Evolutionary conservation across 495 filamentous ascomycete species (phyloP), one percentile per base, ranked within the genome.

Genomic region (Tetracladium setigerum): DNA sequence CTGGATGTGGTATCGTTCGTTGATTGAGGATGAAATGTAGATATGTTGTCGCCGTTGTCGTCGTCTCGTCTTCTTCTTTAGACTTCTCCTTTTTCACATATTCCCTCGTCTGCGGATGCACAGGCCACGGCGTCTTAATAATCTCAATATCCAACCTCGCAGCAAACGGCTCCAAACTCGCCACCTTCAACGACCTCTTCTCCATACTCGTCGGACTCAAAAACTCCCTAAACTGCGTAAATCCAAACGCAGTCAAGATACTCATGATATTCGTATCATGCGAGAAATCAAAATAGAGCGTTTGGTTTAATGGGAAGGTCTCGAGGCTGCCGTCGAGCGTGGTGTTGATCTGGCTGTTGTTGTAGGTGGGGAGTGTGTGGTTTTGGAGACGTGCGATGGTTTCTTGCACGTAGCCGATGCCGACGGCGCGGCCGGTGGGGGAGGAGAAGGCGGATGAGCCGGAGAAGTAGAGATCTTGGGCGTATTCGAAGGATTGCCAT

Each of bases 211-310:
- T 63, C 5, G 67, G 55, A 10, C 75, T 70, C 5, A 68, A 60
- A 48, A 77, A 71, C 53, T 71, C 71, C 8, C 62, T 59, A 50
- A 78, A 73, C 58, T 74, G 76, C 5, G 66, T 76, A 49, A 82
- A 72, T 13, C 74, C 76, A 39, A 81, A 73, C 0, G 72, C 69
- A 0, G 65, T 72, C 2, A 76, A 57, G 22, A 89, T 76, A 14
- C 71, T 70, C 17, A 79, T 77, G 78, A 94, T 85, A 49, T 84
- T 79, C 55, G 91, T 92, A 65, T 95, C 89, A 57, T 95, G 89
- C n/a, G 81, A 82, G 59, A 95, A 92, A 62, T 95, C 89, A 0
- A 86, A 87, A 47, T 88, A 95, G 0, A 60, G 30, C 17, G 32
- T 64, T 19, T 69, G 63, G 38, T 78, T 71, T 8, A 91, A 60